Evolutionary conservation across 495 filamentous ascomycete species (phyloP).

Genomic region (Annulohypoxylon maeteangense): DNA sequence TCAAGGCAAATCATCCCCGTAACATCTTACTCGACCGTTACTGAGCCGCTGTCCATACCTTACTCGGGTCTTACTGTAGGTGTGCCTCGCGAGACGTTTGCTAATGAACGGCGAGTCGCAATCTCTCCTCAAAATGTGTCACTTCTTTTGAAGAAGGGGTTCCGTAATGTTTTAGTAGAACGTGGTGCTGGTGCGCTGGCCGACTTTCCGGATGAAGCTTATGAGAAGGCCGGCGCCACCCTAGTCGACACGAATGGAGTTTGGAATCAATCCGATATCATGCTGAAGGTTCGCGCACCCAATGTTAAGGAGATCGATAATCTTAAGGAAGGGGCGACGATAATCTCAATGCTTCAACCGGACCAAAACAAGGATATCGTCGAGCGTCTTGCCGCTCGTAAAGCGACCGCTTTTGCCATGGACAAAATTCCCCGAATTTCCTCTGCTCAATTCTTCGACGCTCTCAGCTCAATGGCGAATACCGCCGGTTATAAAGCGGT

Average conservation of each 20-base stretch:
- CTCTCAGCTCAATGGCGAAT: slow-evolving; percentile 85
- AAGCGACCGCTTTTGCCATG: slow-evolving; percentile 80
- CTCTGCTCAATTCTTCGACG: slow-evolving; percentile 82
- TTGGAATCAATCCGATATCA: slow-evolving; percentile 76
- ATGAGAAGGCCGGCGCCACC: slow-evolving; percentile 76
- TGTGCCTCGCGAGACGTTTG: slow-evolving; percentile 74
- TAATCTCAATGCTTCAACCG: slow-evolving; percentile 81
- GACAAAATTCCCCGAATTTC: slow-evolving; percentile 87
- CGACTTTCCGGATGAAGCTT: slow-evolving; percentile 76
- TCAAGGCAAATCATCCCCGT: slow-evolving; percentile 31
- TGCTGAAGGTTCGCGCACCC: slow-evolving; percentile 81
- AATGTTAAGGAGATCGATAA: slow-evolving; percentile 70
- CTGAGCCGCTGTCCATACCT: slow-evolving; percentile 64
- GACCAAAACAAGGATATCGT: slow-evolving; percentile 75
- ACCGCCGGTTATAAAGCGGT: slow-evolving; percentile 90
- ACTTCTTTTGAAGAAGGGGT: slow-evolving; percentile 81
- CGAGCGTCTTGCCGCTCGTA: slow-evolving; percentile 70
- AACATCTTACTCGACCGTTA: slow-evolving; percentile 47
- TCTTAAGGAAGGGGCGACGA: slow-evolving; percentile 69
- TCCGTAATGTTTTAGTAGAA: slow-evolving; percentile 76
- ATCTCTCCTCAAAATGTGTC: slow-evolving; percentile 82
- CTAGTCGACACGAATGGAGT: slow-evolving; percentile 69
- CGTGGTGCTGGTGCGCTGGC: slow-evolving; percentile 77
- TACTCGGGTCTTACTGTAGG: slow-evolving; percentile 76
- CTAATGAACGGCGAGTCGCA: slow-evolving; percentile 80